A percentile compares a stretch with the other conserved stretches of the same genome.
These are phyloP conservation scores for Aspergillus neotritici DNA, from an alignment of 2,329 filamentous ascomycete species.

Conservation along the genomic window DNA sequence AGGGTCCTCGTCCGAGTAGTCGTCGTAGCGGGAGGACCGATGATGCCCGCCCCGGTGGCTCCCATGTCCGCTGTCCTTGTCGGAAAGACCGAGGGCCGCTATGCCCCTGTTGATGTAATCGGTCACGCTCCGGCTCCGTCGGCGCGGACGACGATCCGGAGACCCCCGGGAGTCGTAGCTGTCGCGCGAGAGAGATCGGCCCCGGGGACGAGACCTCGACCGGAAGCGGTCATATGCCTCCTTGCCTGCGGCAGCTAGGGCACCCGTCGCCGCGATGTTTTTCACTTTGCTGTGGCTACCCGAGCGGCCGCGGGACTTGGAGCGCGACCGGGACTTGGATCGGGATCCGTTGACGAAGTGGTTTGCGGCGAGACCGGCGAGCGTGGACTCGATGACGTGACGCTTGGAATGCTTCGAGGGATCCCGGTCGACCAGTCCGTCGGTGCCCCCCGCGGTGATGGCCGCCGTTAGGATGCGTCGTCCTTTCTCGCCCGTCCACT, in stretches of 20 bases:
- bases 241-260: slow-evolving; percentile 45
- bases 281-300: slow-evolving; percentile 40
- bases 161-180: slow-evolving; percentile 43
- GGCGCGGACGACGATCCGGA: slow-evolving; percentile 41
- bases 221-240: slow-evolving; percentile 42
- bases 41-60: slow-evolving; percentile 26
- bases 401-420: slow-evolving; percentile 70
- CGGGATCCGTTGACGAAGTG: slow-evolving; percentile 76
- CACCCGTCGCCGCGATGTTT: slow-evolving; percentile 39
- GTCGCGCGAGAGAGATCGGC: slow-evolving; percentile 48
- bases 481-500: slow-evolving; percentile 86
- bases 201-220: slow-evolving; percentile 34
- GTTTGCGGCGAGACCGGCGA: slow-evolving; percentile 82
- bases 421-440: slow-evolving; percentile 64
- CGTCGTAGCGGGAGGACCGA: slow-evolving; percentile 28
- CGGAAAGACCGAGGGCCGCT: slow-evolving; percentile 39
- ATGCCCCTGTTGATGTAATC: slow-evolving; percentile 43
- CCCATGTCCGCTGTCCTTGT: slow-evolving; percentile 23
- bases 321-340: slow-evolving; percentile 65
- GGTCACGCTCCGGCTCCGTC: slow-evolving; percentile 43
- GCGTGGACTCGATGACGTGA: slow-evolving; percentile 76
- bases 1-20: slow-evolving; percentile 39
- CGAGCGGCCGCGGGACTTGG: slow-evolving; percentile 39
- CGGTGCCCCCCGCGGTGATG: slow-evolving; percentile 75
- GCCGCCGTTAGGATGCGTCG: slow-evolving; percentile 88